Evolutionary conservation across 2,329 filamentous ascomycete genomes (phyloP).

Genomic region (Lecanosticta acicola): DNA sequence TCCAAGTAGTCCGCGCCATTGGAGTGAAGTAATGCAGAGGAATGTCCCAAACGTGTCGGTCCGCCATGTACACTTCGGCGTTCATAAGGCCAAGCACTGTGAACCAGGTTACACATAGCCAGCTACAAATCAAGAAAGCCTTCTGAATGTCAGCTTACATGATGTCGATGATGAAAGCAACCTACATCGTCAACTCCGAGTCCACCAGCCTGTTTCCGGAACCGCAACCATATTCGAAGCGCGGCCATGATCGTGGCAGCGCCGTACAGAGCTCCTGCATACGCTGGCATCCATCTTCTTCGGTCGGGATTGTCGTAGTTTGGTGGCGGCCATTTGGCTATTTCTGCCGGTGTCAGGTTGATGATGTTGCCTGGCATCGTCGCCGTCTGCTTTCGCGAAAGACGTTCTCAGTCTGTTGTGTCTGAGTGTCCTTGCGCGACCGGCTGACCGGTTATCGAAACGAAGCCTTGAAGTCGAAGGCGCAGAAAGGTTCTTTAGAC

Average conservation of each 20-base stretch:
- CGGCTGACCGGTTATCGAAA: neutral
- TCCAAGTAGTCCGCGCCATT: slow-evolving; percentile 29
- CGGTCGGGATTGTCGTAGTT: slow-evolving; percentile 28
- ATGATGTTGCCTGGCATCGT: slow-evolving; percentile 29
- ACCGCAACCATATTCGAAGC: slow-evolving; percentile 28
- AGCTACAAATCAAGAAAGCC: slow-evolving; percentile 21
- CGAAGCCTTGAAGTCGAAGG: neutral
- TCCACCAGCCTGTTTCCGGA: slow-evolving; percentile 24
- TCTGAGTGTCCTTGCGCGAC: neutral
- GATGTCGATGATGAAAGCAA: neutral
- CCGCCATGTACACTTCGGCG: slow-evolving; percentile 26
- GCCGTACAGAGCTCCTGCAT: slow-evolving; percentile 24
- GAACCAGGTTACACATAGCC: slow-evolving; percentile 22
- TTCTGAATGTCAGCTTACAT: slow-evolving; percentile 8
- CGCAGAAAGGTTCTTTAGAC: neutral
- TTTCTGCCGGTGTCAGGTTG: slow-evolving; percentile 22
- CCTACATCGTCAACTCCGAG: slow-evolving; percentile 31
- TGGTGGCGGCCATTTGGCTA: slow-evolving; percentile 30
- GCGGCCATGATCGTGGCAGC: slow-evolving; percentile 25
- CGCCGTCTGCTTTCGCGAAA: neutral
- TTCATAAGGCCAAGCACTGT: slow-evolving; percentile 19
- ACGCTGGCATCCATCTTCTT: slow-evolving; percentile 31
- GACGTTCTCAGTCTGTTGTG: neutral
- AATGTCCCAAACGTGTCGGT: slow-evolving; percentile 36
- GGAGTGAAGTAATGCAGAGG: slow-evolving; percentile 13